These are phyloP conservation scores for Geotrichum carabidarum DNA, from an alignment of 1,139 yeast species.

Conservation along the genomic window DNA sequence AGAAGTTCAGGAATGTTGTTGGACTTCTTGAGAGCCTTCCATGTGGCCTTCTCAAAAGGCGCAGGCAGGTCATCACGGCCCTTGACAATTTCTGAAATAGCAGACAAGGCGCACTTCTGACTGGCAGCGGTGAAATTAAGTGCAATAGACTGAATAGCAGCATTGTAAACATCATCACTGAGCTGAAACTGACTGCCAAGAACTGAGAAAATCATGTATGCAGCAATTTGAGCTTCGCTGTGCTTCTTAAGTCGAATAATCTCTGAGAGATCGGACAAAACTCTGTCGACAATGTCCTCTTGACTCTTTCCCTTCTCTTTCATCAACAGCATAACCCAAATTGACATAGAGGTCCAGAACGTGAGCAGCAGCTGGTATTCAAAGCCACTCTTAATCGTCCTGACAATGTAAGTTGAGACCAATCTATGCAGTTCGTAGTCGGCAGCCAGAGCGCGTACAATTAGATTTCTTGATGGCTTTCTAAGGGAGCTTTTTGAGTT, in stretches of 20 bases:
- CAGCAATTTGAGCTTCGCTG: constrained; percentile 71
- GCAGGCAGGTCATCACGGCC: constrained; percentile 20
- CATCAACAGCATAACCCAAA: constrained; percentile 56
- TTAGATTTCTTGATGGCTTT: constrained; percentile 61
- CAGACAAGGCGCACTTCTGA: constrained; percentile 36
- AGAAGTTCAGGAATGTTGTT: constrained; percentile 20
- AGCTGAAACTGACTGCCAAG: constrained; percentile 68
- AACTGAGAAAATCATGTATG: constrained; percentile 76
- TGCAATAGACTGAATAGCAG: constrained; percentile 66
- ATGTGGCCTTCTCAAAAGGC: constrained; percentile 27
- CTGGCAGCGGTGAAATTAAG: constrained; percentile 42
- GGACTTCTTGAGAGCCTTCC: constrained; percentile 25
- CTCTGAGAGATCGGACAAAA: constrained; percentile 43
- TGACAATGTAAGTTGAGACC: constrained; percentile 55
- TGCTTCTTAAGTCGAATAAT: constrained; percentile 35
- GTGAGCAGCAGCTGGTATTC: constrained; percentile 64
- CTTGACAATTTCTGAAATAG: constrained; percentile 38
- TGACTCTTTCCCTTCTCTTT: constrained; percentile 36
- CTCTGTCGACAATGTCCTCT: constrained; percentile 41
- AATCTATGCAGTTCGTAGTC: constrained; percentile 65
- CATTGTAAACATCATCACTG: constrained; percentile 55
- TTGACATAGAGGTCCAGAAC: constrained; percentile 71
- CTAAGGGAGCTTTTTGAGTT: constrained; percentile 63
- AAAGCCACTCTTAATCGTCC: constrained; percentile 40
- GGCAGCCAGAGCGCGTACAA: constrained; percentile 62